Base-by-base conservation (phyloP, 2,329 filamentous ascomycete genomes). In the Didymellaceae sp. region DNA sequence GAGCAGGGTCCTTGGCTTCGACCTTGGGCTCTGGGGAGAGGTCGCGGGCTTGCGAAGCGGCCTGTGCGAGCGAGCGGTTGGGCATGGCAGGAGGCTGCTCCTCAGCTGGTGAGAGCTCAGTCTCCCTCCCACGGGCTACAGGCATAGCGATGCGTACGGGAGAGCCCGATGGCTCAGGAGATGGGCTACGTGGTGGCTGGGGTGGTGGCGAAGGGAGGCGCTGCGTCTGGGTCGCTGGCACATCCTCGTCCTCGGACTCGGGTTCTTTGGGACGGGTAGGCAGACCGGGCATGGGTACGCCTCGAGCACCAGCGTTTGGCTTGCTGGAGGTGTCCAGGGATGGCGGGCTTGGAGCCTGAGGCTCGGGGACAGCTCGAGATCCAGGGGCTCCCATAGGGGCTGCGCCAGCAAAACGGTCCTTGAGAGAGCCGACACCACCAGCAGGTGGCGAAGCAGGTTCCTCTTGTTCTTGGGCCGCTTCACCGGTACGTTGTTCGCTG, bases 61-160 rank as follows among this genome's bases (percentile, higher is more conserved):
- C 80, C 52, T 84, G 76, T 31, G 84, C 81, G 34, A 91, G 78
- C 28, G 87, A 83, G 46, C 80, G 80, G 6, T 82, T 78, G 2
- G 89, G 89, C 61, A 93, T 78, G 14, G 81, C 81, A 20, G 82
- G 80, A 28, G 78, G 77, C 32, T 76, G 66, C 18, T 76, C 73
- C 51, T 78, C 75, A 25, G 79, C 75, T 9, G 77, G 73, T 16
- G 83, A 80, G 62, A 87, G 79, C 22, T 77, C 71, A 8, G 77
- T 75, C 26, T 75, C 72, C 24, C 80, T 77, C 42, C 80, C 83
- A 49, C 89, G 88, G 41, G 85, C 81, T 46, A 97, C 88, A 3
- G 94, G 94, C 74, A 93, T 87, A 11, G 92, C 91, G 60, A 97
- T 83, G 40, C 88, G 89, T 55, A 95, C 87, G 6, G 93, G 93